Conservation (phyloP, 2,329 filamentous ascomycete species). For the Phialophora macrospora region DNA sequence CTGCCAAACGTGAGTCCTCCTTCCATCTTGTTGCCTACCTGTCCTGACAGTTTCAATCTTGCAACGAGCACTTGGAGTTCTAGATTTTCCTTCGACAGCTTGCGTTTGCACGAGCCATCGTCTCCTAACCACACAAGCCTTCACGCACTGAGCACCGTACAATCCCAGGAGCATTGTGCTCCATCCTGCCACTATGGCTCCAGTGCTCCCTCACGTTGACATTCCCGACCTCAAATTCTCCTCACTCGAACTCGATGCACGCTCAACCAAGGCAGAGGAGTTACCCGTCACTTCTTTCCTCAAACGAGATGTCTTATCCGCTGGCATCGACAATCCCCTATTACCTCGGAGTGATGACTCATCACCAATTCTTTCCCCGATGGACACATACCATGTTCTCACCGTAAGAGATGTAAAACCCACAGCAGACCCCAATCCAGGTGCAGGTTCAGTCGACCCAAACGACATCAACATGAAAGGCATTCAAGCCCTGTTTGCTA, state of each 20-base stretch:
- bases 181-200: slow-evolving; percentile 31
- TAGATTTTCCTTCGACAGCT: not conserved
- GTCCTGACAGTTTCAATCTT: slow-evolving; percentile 1
- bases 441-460: slow-evolving; percentile 48
- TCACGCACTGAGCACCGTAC: slow-evolving; percentile 10
- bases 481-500: slow-evolving; percentile 82
- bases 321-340: slow-evolving; percentile 23
- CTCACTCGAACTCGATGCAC: slow-evolving; percentile 39
- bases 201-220: slow-evolving; percentile 23
- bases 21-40: not conserved
- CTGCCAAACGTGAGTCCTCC: slow-evolving; percentile 17
- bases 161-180: slow-evolving; percentile 10
- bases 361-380: slow-evolving; percentile 34
- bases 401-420: slow-evolving; percentile 39
- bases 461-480: slow-evolving; percentile 58
- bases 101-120: not conserved
- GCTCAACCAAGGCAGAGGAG: slow-evolving; percentile 22
- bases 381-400: slow-evolving; percentile 42
- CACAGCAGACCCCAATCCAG: slow-evolving; percentile 37
- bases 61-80: not conserved
- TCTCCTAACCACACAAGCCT: not conserved
- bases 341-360: slow-evolving; percentile 29
- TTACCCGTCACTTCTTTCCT: slow-evolving; percentile 16
- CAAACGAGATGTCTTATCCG: slow-evolving; percentile 19
- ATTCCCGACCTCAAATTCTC: slow-evolving; percentile 37